A percentile compares a stretch with the other conserved stretches of the same genome.
Evolutionary conservation across 2,329 filamentous ascomycete species (phyloP).

Genomic region (Phialophora expanda): DNA sequence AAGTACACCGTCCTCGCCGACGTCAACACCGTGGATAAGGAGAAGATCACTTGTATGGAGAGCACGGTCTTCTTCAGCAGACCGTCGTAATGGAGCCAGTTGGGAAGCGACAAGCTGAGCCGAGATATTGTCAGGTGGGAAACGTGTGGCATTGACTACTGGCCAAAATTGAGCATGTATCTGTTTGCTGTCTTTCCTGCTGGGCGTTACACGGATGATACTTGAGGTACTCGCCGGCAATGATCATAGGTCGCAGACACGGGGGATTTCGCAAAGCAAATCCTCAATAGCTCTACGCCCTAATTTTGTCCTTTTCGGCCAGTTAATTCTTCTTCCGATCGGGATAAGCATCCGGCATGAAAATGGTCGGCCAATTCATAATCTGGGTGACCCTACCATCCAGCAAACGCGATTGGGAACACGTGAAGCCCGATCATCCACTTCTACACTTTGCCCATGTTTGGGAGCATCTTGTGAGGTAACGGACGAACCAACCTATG

Average conservation of each 20-base stretch:
- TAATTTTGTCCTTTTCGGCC: not conserved
- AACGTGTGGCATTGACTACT: not conserved
- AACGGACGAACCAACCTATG: not conserved
- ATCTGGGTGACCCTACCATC: not conserved
- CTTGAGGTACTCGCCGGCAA: not conserved
- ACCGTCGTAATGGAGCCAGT: not conserved
- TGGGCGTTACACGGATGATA: slow-evolving; percentile 16
- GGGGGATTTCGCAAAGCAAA: too few relatives aligned
- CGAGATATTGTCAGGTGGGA: not conserved
- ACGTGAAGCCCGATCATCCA: not conserved
- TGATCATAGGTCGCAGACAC: not conserved
- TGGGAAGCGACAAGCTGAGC: not conserved
- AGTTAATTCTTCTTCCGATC: not conserved
- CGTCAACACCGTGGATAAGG: slow-evolving; percentile 73
- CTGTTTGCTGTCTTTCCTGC: slow-evolving; percentile 14
- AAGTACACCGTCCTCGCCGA: slow-evolving; percentile 89
- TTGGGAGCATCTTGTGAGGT: not conserved
- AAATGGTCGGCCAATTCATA: not conserved
- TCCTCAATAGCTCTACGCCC: not conserved
- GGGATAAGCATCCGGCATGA: not conserved
- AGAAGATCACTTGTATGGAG: slow-evolving; percentile 84
- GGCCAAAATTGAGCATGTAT: slow-evolving; percentile 12
- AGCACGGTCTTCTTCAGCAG: slow-evolving; percentile 52
- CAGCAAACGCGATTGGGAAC: not conserved
- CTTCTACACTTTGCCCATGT: not conserved